Evolutionary conservation across 805 yeast species (phyloP), one percentile per base, ranked within the genome.

Genomic region (Ogataea naganishii): DNA sequence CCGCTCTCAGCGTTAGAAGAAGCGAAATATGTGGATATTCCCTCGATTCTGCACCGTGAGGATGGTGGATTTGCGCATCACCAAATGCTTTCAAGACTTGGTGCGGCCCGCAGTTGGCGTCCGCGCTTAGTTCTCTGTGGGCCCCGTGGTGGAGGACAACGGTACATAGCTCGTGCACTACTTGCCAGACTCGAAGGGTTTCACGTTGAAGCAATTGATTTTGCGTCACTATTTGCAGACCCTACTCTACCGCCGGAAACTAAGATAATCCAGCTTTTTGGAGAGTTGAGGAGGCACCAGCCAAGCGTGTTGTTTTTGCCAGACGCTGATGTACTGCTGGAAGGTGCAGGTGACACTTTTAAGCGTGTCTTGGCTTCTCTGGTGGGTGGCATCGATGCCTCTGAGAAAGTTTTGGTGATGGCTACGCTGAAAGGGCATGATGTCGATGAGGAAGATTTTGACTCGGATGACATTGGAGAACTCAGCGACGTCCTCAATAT

Each of bases 221-320:
- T 92, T 34, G 81, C 86, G 2, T 66, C 78, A 6, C 49, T 92
- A 32, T 75, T 76, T 38, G 74, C 85, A 10, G 96, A 89, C 43
- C 64, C 89, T 6, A 73, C 85, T 0, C 62, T 83, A 43, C 72
- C 94, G 0, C 77, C 89, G 2, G 98, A 92, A 51, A 80, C 84
- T 46, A 69, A 81, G 1, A 66, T 86, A 14, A 82, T 89, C 18
- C 95, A 84, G 48, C 67, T 81, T 23, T 79, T 92, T 45, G 64
- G 80, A 14, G 98, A 92, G 55, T 92, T 94, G 5, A 72, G 82
- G 39, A 72, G 94, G 47, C 94, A 89, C 39, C 80, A 81, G 35
- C 98, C 97, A 0, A 72, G 95, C 7, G 78, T 92, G 11, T 58
- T 92, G 3, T 80, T 72, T 49, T 72, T 92, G 29, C 96, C 97